These are phyloP conservation scores for Parasarocladium wereldwijsianum DNA, from an alignment of 2,329 filamentous ascomycete genomes.

Conservation along the genomic window DNA sequence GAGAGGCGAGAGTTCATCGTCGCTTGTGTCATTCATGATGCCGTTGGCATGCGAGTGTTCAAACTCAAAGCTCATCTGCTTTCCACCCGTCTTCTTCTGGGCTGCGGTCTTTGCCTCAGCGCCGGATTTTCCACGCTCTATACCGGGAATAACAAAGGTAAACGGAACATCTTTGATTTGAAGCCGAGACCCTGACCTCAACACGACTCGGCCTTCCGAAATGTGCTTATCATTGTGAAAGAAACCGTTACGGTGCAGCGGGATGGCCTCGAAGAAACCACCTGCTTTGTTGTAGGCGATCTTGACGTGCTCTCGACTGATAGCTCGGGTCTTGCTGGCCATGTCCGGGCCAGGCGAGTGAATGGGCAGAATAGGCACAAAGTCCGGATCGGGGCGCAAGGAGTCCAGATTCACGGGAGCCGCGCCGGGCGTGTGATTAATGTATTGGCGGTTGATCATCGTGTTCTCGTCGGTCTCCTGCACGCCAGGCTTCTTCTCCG, in stretches of 20 bases:
- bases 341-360: slow-evolving; percentile 52
- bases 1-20: slow-evolving; percentile 29
- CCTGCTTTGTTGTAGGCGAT: slow-evolving; percentile 54
- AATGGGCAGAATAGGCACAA: slow-evolving; percentile 54
- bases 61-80: slow-evolving; percentile 63
- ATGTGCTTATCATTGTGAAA: slow-evolving; percentile 45
- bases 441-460: slow-evolving; percentile 41
- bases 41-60: slow-evolving; percentile 45
- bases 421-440: slow-evolving; percentile 43
- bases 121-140: slow-evolving; percentile 40
- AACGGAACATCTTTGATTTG: slow-evolving; percentile 60
- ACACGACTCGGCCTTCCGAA: slow-evolving; percentile 27
- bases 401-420: slow-evolving; percentile 43
- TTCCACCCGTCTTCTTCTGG: slow-evolving; percentile 40
- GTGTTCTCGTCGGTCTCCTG: slow-evolving; percentile 29
- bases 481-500: slow-evolving; percentile 24
- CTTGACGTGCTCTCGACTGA: slow-evolving; percentile 59
- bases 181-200: slow-evolving; percentile 51
- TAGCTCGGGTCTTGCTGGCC: slow-evolving; percentile 49
- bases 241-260: slow-evolving; percentile 51
- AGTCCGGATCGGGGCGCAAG: slow-evolving; percentile 44
- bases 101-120: slow-evolving; percentile 37
- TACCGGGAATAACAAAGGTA: slow-evolving; percentile 52
- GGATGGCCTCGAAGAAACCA: slow-evolving; percentile 49
- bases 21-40: slow-evolving; percentile 40